Base-by-base conservation (phyloP, 208 protist genomes). In the Porcisia hertigi region DNA sequence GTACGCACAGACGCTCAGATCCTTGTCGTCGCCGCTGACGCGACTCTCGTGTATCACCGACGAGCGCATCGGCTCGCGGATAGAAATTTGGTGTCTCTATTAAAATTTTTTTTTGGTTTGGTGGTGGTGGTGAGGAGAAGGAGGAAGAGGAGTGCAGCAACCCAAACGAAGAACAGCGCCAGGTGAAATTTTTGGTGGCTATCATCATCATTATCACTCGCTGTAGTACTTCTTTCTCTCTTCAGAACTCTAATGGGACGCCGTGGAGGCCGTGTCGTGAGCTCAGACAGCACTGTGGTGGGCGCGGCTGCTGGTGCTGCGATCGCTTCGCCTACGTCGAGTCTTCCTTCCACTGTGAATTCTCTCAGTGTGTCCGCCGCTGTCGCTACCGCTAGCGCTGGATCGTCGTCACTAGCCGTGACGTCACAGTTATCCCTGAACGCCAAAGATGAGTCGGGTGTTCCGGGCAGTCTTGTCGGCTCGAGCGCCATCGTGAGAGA, bases 181-280 rank as follows among this genome's bases (percentile, higher is more conserved):
- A 49, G 45, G 45, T 49, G 45, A 49, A 12, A 49, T 49, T 9
- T 12, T 49, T n/a, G n/a, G n/a, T n/a, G n/a, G n/a, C 45, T 9
- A 49, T 9, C 45, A 49, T 9, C 45, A 47, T 47, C 62, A 16
- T 8, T 9, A 23, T 14, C 62, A 5, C 30, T 25, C 20, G 12
- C 41, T 7, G 8, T 66, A 11, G 34, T 5, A 18, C 2, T 39
- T 9, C n/a, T 16, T 66, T 20, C 11, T 0, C 30, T 66, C 57
- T 62, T 25, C 12, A 12, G 57, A 12, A 67, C 12, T 16, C 25
- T 8, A 1, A 88, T 88, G 84, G 77, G 77, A 45, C 79, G 84
- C 41, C 81, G 82, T 65, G 78, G 84, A 14, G 84, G 75, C 5
- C 85, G 77, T 82, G 77, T 88, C 18, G 81, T 88, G 18, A 89